phyloP scores from a whole-genome alignment of 257 asterid species.

The Mentha longifolia region DNA sequence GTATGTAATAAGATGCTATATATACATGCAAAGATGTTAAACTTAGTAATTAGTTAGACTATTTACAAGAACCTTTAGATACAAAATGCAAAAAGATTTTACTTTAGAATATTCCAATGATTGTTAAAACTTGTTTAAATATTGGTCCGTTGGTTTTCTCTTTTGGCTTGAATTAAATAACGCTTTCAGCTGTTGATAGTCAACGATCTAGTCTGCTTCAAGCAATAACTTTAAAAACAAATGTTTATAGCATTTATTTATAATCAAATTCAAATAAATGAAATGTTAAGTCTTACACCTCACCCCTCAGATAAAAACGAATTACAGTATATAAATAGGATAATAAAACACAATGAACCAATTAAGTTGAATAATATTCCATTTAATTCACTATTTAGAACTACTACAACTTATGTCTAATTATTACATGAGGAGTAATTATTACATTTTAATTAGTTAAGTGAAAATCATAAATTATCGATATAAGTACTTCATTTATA shows the following conservation, averaged over 20 bases:
- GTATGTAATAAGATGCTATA: too few relatives aligned
- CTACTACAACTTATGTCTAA: too few relatives aligned
- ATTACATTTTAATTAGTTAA: too few relatives aligned
- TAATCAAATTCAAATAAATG: neutral
- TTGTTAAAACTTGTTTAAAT: conserved; percentile 31
- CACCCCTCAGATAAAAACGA: neutral
- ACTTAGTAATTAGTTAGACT: neutral
- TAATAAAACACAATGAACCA: too few relatives aligned
- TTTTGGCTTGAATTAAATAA: neutral
- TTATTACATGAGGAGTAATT: too few relatives aligned
- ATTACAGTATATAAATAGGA: too few relatives aligned
- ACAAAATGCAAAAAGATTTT: conserved; percentile 20
- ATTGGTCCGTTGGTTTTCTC: conserved; percentile 22
- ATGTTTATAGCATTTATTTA: neutral
- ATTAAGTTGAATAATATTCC: too few relatives aligned
- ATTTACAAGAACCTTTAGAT: neutral
- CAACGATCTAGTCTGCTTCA: conserved; percentile 4
- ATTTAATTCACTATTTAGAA: too few relatives aligned
- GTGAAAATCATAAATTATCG: too few relatives aligned
- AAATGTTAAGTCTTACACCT: neutral
- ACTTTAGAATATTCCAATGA: conserved; percentile 17
- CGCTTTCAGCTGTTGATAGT: conserved; percentile 7
- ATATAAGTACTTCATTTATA: too few relatives aligned
- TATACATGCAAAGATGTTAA: neutral
- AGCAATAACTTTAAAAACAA: neutral